Conservation (phyloP, 495 filamentous ascomycete genomes). For the Staphylotrichum tortipilum region DNA sequence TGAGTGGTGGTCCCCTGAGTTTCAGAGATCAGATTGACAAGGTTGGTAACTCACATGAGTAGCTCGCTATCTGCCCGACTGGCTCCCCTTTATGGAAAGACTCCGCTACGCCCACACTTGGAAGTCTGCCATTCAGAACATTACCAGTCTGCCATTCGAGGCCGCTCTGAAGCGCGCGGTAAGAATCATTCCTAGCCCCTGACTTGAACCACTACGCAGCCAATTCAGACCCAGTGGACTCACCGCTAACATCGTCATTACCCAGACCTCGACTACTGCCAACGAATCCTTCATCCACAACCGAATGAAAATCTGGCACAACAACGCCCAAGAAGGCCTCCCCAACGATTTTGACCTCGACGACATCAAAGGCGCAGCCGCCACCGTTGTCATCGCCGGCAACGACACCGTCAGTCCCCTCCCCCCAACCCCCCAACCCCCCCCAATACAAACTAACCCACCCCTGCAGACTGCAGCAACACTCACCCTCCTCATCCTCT, state of each 20-base stretch:
- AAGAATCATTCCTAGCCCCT: neutral
- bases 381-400: conserved; percentile 43
- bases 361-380: conserved; percentile 42
- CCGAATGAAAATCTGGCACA: conserved; percentile 19
- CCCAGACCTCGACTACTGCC: conserved; percentile 10
- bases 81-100: conserved; percentile 35
- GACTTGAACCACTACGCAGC: neutral
- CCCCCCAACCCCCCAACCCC: neutral
- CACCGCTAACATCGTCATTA: no score
- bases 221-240: neutral
- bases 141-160: conserved; percentile 24
- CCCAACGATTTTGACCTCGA: conserved; percentile 33
- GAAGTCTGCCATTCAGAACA: conserved; percentile 28
- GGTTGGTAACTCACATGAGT: neutral
- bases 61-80: conserved; percentile 33
- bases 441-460: neutral
- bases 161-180: conserved; percentile 22
- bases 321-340: conserved; percentile 16
- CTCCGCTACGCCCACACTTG: conserved; percentile 30
- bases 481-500: conserved; percentile 32
- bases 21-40: neutral
- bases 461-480: conserved; percentile 29
- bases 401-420: conserved; percentile 35
- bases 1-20: conserved; percentile 9
- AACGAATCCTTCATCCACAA: conserved; percentile 28